Base-by-base conservation (phyloP, 306 rosid genomes). In the Trifolium pratense region DNA sequence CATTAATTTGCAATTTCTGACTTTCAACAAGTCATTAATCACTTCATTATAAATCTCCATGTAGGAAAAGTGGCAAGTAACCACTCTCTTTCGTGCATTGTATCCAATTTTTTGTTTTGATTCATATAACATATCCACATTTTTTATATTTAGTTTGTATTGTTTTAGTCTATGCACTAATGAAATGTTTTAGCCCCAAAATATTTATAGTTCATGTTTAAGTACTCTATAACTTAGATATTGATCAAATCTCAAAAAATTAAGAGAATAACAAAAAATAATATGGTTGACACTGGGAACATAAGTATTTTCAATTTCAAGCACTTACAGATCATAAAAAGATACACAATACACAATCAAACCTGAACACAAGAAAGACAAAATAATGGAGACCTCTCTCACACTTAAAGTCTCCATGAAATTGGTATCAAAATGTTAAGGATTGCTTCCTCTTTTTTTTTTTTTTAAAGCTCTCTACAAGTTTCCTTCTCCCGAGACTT, bases 301-400 rank as follows among this genome's bases (percentile, higher is more conserved):
- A 68, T 16, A 23, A 62, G 73, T 43, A 67, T 53, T 66, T 62
- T 42, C 55, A 68, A 49, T 63, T 23, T 64, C 82, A 80, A 61
- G 32, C 71, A 52, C 53, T 48, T 55, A 64, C 76, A 83, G 29
- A 48, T 70, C 2, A 9, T 17, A 66, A 62, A 39, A 58, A 74
- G 18, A 32, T 53, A 20, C 6, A 45, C 2, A 46, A 70, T 76
- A 20, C 14, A 45, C 2, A 46, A 70, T 76, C 29, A 60, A 71
- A 73, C 10, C 59, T 55, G 13, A 74, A 34, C 25, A 40, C 20
- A 32, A 31, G 18, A 25, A 29, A 70, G 72, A 70, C 17, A 39
- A 65, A n/a, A n/a, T 52, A 79, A 23, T 53, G 78, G 51, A 82
- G 76, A 36, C 79, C 73, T 70, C 63, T 63, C 78, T n/a, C n/a